These are phyloP conservation scores for Fomitopsis betulina DNA, from an alignment of 1,284 basidiomycete species.

Conservation along the genomic window DNA sequence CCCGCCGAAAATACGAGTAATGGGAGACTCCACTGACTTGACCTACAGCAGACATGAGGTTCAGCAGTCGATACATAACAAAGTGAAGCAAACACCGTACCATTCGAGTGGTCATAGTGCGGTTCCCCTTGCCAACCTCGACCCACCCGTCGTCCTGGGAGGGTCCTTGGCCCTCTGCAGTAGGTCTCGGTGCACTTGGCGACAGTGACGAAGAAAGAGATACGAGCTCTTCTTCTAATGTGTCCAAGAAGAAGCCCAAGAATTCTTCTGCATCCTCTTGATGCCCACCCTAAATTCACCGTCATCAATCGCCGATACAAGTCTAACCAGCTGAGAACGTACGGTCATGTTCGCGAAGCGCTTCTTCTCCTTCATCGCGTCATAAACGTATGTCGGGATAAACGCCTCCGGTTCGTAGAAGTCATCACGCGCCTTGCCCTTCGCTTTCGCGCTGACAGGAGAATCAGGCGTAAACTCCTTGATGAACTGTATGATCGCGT, in stretches of 20 bases:
- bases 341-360: constrained; percentile 92
- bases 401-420: constrained; percentile 66
- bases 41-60: constrained; percentile 42
- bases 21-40: constrained; percentile 80
- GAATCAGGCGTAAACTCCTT: constrained; percentile 63
- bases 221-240: constrained; percentile 90
- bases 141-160: constrained; percentile 73
- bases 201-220: constrained; percentile 51
- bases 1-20: constrained; percentile 91
- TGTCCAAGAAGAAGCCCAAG: constrained; percentile 95
- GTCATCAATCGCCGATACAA: background rate
- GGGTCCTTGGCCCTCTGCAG: constrained; percentile 31
- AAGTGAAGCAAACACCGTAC: constrained; percentile 37
- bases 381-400: constrained; percentile 87
- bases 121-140: constrained; percentile 91
- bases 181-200: constrained; percentile 24
- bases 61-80: background rate
- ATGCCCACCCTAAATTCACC: constrained; percentile 64
- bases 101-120: constrained; percentile 77
- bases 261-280: constrained; percentile 99
- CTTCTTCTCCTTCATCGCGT: constrained; percentile 94
- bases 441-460: constrained; percentile 29
- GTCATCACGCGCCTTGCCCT: constrained; percentile 36
- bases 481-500: constrained; percentile 82
- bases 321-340: constrained; percentile 25